Evolutionary conservation across 2,329 filamentous ascomycete species (phyloP), one percentile per base, ranked within the genome.

Genomic region (Metarhizium brunneum): DNA sequence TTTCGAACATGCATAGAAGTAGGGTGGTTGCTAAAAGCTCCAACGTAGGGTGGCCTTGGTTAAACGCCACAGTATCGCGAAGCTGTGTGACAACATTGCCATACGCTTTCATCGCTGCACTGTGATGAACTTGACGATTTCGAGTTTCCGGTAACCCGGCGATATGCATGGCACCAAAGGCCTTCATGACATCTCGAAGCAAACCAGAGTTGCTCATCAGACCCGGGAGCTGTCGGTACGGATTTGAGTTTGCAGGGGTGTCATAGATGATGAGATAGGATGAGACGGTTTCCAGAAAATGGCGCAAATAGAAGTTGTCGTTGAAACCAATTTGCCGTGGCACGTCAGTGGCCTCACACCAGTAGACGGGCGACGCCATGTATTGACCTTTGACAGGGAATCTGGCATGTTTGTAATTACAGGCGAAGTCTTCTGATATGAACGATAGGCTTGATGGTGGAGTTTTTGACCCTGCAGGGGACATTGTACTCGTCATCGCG

Each of bases 201-300:
- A 66, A 64, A 6, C 65, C 73, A 16, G 81, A 68, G 53, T 73
- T 71, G 10, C 75, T 77, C 25, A 78, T 68, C 54, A 80, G 69
- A n/a, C 70, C 67, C 42, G 58, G 60, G 20, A 61, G 54, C 77
- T 59, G 6, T 67, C 75, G 61, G 75, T 66, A 72, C 1, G 71
- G 71, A 48, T 72, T 72, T 38, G 65, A 61, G 57, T 69, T 70
- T 56, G 63, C 66, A 1, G 66, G 60, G 32, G 65, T 69, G 53
- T 72, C 69, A 57, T 71, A 73, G 43, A 77, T 69, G 45, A 77
- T 71, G 62, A 74, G 66, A 49, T 73, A 74, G 1, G 70, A 69
- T 1, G 73, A 74, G 29, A 75, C 62, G 3, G 68, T 71, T n/a
- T 73, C 54, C 47, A 73, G 72, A 48, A 74, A 58, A 42, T 66